Conservation (phyloP, 2,329 filamentous ascomycete species). For the Aspergillus luchuensis region DNA sequence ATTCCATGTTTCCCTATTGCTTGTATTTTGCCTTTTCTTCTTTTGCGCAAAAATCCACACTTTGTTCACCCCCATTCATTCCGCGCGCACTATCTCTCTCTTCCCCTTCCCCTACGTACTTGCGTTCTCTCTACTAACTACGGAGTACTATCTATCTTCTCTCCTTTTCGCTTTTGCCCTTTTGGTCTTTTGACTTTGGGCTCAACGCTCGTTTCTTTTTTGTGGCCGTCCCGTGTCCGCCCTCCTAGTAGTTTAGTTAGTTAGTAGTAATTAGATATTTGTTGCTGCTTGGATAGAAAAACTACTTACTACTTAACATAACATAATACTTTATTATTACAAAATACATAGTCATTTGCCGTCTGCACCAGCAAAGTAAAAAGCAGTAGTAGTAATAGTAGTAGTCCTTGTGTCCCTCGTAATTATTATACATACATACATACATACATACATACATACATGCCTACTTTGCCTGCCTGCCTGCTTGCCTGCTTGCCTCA, state of each 20-base stretch:
- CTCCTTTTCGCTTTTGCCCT: slow-evolving; percentile 16
- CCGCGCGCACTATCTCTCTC: neutral
- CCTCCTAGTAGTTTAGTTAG: no score
- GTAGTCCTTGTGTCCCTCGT: slow-evolving; percentile 4
- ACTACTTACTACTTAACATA: no score
- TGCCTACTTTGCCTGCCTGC: neutral
- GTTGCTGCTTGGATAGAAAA: no score
- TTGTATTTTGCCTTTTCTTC: slow-evolving; percentile 15
- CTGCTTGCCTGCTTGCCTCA: neutral
- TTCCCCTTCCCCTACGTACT: neutral
- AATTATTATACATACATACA: slow-evolving; percentile 12
- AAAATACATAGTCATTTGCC: slow-evolving; percentile 13
- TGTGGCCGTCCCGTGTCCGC: neutral
- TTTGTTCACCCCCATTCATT: neutral
- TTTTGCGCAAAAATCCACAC: slow-evolving; percentile 4
- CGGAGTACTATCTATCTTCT: neutral
- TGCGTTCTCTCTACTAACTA: no score
- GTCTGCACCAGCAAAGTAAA: slow-evolving; percentile 3
- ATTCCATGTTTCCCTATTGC: slow-evolving; percentile 2
- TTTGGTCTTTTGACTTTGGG: slow-evolving; percentile 9
- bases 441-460: slow-evolving; percentile 5
- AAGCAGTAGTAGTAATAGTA: no score
- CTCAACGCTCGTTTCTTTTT: neutral
- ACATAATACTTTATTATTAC: slow-evolving; percentile 2
- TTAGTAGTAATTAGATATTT: neutral